phyloP scores from a whole-genome alignment of 106 monocot genomes.

The Acorus gramineus region DNA sequence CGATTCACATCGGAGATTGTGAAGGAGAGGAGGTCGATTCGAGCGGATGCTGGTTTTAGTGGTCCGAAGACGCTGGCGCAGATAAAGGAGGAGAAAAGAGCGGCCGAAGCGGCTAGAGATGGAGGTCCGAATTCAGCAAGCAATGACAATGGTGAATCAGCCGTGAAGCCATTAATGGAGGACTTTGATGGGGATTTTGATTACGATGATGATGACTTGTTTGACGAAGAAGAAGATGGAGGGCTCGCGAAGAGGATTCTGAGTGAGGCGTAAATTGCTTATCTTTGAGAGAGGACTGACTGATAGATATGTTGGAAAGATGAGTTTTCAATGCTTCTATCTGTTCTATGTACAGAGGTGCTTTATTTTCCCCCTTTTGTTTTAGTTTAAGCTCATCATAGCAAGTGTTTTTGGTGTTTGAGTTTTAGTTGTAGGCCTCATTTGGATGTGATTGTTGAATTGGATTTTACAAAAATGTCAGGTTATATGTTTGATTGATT shows the following conservation, averaged over 20 bases:
- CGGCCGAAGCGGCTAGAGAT: conserved; percentile 4
- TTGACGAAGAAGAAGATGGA: conserved; percentile 13
- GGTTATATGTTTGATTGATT: too few relatives aligned
- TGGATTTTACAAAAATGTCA: too few relatives aligned
- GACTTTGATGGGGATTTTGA: neutral
- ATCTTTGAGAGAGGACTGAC: too few relatives aligned
- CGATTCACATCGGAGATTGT: conserved; percentile 5
- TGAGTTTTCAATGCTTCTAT: too few relatives aligned
- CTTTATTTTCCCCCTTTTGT: too few relatives aligned
- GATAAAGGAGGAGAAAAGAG: conserved; percentile 44
- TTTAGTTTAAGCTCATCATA: too few relatives aligned
- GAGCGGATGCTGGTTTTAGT: conserved; percentile 14
- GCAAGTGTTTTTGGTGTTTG: too few relatives aligned
- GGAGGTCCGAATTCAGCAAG: neutral
- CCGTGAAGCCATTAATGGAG: neutral
- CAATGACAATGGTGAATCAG: too few relatives aligned
- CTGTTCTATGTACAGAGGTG: too few relatives aligned
- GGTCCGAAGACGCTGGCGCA: conserved; percentile 43
- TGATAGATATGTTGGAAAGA: too few relatives aligned
- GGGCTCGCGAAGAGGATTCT: conserved; percentile 16
- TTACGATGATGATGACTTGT: conserved; percentile 1
- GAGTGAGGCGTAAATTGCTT: neutral
- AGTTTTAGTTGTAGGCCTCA: too few relatives aligned
- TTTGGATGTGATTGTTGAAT: too few relatives aligned
- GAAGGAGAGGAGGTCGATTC: conserved; percentile 4